These are phyloP conservation scores for Porphyrellus sp. DNA, from an alignment of 1,284 basidiomycete genomes.

Conservation along the genomic window DNA sequence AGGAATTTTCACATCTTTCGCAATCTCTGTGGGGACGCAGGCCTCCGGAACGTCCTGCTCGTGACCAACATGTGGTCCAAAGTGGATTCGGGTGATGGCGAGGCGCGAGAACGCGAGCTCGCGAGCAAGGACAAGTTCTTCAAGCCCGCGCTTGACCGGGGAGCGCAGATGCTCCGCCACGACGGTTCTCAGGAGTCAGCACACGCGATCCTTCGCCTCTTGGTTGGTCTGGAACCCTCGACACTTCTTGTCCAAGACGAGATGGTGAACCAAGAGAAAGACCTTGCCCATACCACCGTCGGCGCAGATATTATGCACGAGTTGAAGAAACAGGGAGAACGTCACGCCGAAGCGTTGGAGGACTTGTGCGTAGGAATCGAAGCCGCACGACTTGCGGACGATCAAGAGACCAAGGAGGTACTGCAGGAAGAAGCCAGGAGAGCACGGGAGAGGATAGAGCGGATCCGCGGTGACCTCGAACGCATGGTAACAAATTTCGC, in stretches of 20 bases:
- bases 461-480: conserved; percentile 28
- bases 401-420: conserved; percentile 35
- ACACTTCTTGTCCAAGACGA: conserved; percentile 40
- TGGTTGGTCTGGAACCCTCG: conserved; percentile 30
- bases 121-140: conserved; percentile 40
- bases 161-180: conserved; percentile 39
- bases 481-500: conserved; percentile 32
- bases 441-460: conserved; percentile 27
- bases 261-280: conserved; percentile 38
- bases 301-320: conserved; percentile 38
- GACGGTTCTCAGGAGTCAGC: conserved; percentile 34
- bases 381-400: conserved; percentile 33
- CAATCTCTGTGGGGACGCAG: conserved; percentile 48
- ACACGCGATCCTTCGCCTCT: conserved; percentile 30
- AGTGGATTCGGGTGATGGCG: conserved; percentile 32
- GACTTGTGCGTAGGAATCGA: conserved; percentile 36
- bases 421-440: conserved; percentile 36
- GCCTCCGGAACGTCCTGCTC: conserved; percentile 45
- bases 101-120: conserved; percentile 36
- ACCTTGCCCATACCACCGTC: conserved; percentile 38
- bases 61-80: conserved; percentile 51
- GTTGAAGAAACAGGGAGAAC: conserved; percentile 31
- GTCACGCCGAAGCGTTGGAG: conserved; percentile 34
- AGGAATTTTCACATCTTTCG: conserved; percentile 49
- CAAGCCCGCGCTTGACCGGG: conserved; percentile 39